A percentile compares a stretch with the other conserved stretches of the same genome.
phyloP scores from a whole-genome alignment of 306 rosid species.

The Adenanthera pavonina region DNA sequence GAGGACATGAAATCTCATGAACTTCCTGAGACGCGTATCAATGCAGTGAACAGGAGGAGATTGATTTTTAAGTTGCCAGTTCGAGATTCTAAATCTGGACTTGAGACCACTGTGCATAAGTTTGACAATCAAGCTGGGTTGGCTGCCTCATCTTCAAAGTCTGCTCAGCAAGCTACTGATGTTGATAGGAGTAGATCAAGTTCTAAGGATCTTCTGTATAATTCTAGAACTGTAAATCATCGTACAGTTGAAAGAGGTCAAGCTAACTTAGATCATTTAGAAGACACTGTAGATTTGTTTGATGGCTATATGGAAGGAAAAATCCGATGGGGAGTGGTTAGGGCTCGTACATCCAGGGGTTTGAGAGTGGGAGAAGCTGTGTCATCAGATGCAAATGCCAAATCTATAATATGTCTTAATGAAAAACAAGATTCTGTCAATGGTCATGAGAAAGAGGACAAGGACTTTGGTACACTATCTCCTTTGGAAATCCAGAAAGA shows the following conservation, averaged over 20 bases:
- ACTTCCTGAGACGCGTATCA: slow-evolving; percentile 49
- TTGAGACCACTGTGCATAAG: slow-evolving; percentile 35
- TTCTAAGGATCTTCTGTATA: slow-evolving; percentile 44
- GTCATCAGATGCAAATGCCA: slow-evolving; percentile 52
- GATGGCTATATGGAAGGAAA: slow-evolving; percentile 50
- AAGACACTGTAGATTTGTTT: slow-evolving; percentile 51
- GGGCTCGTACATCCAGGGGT: slow-evolving; percentile 80
- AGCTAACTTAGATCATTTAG: slow-evolving; percentile 40
- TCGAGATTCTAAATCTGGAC: slow-evolving; percentile 54
- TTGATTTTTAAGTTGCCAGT: slow-evolving; percentile 78
- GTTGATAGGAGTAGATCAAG: slow-evolving; percentile 40
- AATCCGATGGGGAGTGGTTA: slow-evolving; percentile 85
- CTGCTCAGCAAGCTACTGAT: slow-evolving; percentile 54
- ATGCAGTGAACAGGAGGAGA: slow-evolving; percentile 63
- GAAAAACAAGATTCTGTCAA: slow-evolving; percentile 48
- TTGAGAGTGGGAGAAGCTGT: slow-evolving; percentile 61
- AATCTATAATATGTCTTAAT: slow-evolving; percentile 45
- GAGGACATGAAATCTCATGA: slow-evolving; percentile 57
- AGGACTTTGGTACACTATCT: slow-evolving; percentile 38
- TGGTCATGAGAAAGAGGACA: slow-evolving; percentile 52
- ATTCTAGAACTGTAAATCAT: slow-evolving; percentile 47
- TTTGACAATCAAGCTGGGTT: slow-evolving; percentile 52
- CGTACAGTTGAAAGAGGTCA: slow-evolving; percentile 46
- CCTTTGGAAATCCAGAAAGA: slow-evolving; percentile 49
- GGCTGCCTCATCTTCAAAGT: slow-evolving; percentile 70